Conservation (phyloP, 2,329 filamentous ascomycete species). For the Diaporthe nobilis region DNA sequence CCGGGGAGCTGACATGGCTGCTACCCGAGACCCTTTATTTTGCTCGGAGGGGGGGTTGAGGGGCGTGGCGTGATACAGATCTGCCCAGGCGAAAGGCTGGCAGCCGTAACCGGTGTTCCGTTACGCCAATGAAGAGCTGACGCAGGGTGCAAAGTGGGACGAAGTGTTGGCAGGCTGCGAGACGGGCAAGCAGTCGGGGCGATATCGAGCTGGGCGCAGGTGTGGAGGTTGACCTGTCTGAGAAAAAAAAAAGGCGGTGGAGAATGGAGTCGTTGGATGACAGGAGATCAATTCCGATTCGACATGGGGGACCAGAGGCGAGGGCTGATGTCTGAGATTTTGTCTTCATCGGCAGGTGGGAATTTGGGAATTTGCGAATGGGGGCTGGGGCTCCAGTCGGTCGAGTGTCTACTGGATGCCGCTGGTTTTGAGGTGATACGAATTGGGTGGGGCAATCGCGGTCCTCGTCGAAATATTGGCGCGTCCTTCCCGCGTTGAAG, state of each 20-base stretch:
- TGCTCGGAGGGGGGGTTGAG: neutral
- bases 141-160: slow-evolving; percentile 24
- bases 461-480: slow-evolving; percentile 32
- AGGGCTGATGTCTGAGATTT: slow-evolving; percentile 2
- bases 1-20: slow-evolving; percentile 66
- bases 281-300: slow-evolving; percentile 6
- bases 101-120: slow-evolving; percentile 34
- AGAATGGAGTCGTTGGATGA: neutral
- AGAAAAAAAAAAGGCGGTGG: slow-evolving; percentile 6
- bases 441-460: slow-evolving; percentile 38
- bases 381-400: slow-evolving; percentile 29
- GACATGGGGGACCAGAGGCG: slow-evolving; percentile 13
- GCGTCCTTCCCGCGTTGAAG: slow-evolving; percentile 38
- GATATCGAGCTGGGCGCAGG: slow-evolving; percentile 17
- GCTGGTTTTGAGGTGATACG: slow-evolving; percentile 26
- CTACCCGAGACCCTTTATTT: slow-evolving; percentile 35
- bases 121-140: slow-evolving; percentile 25
- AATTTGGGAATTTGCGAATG: slow-evolving; percentile 11
- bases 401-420: slow-evolving; percentile 21
- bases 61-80: slow-evolving; percentile 29
- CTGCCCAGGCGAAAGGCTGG: slow-evolving; percentile 20
- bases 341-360: slow-evolving; percentile 22
- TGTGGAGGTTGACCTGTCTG: slow-evolving; percentile 43
- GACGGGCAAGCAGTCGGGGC: slow-evolving; percentile 16
- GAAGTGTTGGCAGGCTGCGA: slow-evolving; percentile 23